Percentiles rank a stretch among this genome's conserved stretches.
These are phyloP conservation scores for Jatropha multifida DNA, from an alignment of 441 rosid species.

Conservation along the genomic window DNA sequence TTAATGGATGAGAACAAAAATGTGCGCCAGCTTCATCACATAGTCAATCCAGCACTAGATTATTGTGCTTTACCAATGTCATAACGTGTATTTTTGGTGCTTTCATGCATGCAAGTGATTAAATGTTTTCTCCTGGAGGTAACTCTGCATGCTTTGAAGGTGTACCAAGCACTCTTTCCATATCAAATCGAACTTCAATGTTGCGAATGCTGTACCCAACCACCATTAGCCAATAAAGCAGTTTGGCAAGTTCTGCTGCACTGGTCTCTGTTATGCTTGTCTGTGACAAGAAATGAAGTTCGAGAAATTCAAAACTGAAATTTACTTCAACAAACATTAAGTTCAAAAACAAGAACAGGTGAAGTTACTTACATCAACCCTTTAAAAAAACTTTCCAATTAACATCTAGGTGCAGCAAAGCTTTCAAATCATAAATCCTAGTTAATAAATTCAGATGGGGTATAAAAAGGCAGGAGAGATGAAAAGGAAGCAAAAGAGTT, in stretches of 20 bases:
- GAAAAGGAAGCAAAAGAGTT: not conserved
- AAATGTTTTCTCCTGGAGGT: constrained; percentile 83
- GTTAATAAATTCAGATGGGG: not conserved
- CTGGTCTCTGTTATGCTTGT: constrained; percentile 71
- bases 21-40: not conserved
- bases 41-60: constrained; percentile 2
- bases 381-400: not conserved
- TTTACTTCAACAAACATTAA: not conserved
- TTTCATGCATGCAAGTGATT: constrained; percentile 8
- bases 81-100: not conserved
- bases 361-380: not conserved
- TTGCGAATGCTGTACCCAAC: constrained; percentile 94
- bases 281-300: constrained; percentile 42
- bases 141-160: constrained; percentile 79
- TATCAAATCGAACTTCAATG: constrained; percentile 94
- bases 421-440: not conserved
- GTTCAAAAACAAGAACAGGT: not conserved
- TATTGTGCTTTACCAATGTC: constrained; percentile 11
- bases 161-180: constrained; percentile 87
- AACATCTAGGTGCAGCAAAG: not conserved
- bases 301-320: constrained; percentile 4
- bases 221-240: constrained; percentile 95
- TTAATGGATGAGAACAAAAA: not conserved
- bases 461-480: not conserved
- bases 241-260: constrained; percentile 80